Evolutionary conservation across 345 rosid genomes (phyloP), one percentile per base, ranked within the genome.

Genomic region (Aquilaria malaccensis): DNA sequence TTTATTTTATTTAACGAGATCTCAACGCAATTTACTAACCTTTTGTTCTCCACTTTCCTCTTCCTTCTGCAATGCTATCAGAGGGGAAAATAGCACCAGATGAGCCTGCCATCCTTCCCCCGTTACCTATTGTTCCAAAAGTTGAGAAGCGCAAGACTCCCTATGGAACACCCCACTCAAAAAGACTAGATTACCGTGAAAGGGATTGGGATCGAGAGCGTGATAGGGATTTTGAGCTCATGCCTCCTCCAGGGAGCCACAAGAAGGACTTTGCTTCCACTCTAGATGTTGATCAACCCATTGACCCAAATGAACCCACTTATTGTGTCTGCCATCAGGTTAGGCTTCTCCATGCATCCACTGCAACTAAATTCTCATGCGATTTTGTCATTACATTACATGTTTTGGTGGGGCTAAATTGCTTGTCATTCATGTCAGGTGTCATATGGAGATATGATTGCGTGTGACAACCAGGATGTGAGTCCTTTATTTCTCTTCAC

Each of bases 271-370:
- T 88, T 46, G 29, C 64, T 33, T 22, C 81, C 57, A 70, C 83
- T 60, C 65, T 79, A 52, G 99, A 90, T 53, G 71, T 79, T 53
- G 99, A 90, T 60, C 99, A 86, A 54, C 86, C 99, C 55, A 86
- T 94, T 59, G 99, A 94, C 80, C 99, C 99, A 61, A 87, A 94
- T 60, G 99, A 94, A 74, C 99, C 99, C 11, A 94, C 95, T 37
- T 94, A 94, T 72, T 94, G 99, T 64, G 91, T 86, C 67, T 94
- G 99, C 78, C 99, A 90, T 67, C 99, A 94, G 99, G 99, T 94
- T 68, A 59, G 73, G 67, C 66, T 14, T 65, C 58, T 11, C 72
- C 56, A 50, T 60, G 50, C 48, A 33, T 30, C 60, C 31, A 46
- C 56, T 48, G 68, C 46, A 30, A 45, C 46, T 45, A 63, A 32